Percentiles rank a stretch among this genome's conserved stretches.
phyloP scores from a whole-genome alignment of 768 basidiomycete genomes.

The Infundibulicybe gibba region DNA sequence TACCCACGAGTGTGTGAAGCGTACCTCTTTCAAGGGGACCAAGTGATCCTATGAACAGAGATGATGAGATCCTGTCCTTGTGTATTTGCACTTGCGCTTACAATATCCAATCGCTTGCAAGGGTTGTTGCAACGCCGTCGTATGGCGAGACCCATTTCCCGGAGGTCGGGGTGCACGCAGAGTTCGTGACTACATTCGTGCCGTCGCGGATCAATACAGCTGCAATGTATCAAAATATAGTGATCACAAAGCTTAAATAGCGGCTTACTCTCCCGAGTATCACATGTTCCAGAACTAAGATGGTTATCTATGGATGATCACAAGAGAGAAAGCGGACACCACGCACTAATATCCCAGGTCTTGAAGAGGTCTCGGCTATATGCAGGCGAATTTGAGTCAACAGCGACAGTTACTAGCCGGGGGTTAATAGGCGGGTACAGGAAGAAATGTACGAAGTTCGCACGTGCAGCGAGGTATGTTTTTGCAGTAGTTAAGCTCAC shows the following conservation, averaged over 20 bases:
- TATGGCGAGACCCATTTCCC: constrained; percentile 52
- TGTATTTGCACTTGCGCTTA: constrained; percentile 14
- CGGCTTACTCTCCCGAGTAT: constrained; percentile 47
- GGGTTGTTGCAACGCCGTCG: constrained; percentile 39
- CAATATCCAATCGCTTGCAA: constrained; percentile 50
- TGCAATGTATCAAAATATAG: constrained; percentile 11
- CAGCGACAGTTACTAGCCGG: constrained; percentile 26
- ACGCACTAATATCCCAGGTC: constrained; percentile 46
- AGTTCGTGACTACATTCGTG: constrained; percentile 35
- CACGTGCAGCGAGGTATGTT: constrained; percentile 28
- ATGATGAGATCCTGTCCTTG: too few relatives aligned
- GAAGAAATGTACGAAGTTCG: constrained; percentile 1
- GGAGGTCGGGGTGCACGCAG: constrained; percentile 38
- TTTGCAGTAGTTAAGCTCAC: constrained; percentile 27
- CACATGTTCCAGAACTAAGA: constrained; percentile 45
- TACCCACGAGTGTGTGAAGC: not conserved
- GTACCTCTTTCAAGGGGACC: constrained; percentile 50
- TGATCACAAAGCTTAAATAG: not conserved
- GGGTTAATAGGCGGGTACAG: not conserved
- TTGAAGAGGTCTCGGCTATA: constrained; percentile 38
- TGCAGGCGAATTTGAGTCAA: constrained; percentile 26
- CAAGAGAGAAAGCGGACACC: not conserved
- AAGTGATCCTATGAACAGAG: constrained; percentile 39
- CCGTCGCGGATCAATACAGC: constrained; percentile 44
- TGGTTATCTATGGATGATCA: not conserved